A percentile compares a stretch with the other conserved stretches of the same genome.
phyloP scores from a whole-genome alignment of 108 stramenopile species.

The Parmales sp. region DNA sequence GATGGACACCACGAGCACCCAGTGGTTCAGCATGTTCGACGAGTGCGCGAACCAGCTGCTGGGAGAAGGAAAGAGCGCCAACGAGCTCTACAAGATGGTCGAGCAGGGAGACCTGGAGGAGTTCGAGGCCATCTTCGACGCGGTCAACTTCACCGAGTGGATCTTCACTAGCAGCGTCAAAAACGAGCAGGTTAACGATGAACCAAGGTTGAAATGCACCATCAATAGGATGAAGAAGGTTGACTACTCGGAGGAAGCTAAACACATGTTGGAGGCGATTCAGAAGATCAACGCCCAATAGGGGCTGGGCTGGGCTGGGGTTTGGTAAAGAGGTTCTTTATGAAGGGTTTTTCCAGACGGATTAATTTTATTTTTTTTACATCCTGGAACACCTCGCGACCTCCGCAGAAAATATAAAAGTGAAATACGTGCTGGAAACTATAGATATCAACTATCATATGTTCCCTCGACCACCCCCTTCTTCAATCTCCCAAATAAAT shows the following conservation, averaged over 20 bases:
- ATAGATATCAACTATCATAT: too few relatives aligned
- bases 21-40: conserved; percentile 86
- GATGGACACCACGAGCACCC: conserved; percentile 62
- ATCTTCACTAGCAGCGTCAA: conserved; percentile 81
- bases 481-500: too few relatives aligned
- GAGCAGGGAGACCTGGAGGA: conserved; percentile 37
- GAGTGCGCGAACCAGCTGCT: conserved; percentile 61
- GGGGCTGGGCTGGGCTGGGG: too few relatives aligned
- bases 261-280: conserved; percentile 65
- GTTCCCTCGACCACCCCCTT: too few relatives aligned
- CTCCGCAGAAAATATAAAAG: too few relatives aligned
- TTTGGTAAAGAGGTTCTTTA: too few relatives aligned
- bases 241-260: conserved; percentile 67
- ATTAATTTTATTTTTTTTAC: too few relatives aligned
- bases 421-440: too few relatives aligned
- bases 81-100: conserved; percentile 49
- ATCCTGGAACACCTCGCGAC: too few relatives aligned
- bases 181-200: conserved; percentile 80
- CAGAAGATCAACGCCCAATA: too few relatives aligned
- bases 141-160: conserved; percentile 68
- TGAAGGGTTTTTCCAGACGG: too few relatives aligned
- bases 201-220: conserved; percentile 66
- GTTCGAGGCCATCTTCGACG: conserved; percentile 60
- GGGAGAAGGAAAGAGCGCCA: conserved; percentile 60
- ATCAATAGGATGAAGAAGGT: conserved; percentile 60